Evolutionary conservation across 441 rosid species (phyloP).

Genomic region (Populus hybrid): DNA sequence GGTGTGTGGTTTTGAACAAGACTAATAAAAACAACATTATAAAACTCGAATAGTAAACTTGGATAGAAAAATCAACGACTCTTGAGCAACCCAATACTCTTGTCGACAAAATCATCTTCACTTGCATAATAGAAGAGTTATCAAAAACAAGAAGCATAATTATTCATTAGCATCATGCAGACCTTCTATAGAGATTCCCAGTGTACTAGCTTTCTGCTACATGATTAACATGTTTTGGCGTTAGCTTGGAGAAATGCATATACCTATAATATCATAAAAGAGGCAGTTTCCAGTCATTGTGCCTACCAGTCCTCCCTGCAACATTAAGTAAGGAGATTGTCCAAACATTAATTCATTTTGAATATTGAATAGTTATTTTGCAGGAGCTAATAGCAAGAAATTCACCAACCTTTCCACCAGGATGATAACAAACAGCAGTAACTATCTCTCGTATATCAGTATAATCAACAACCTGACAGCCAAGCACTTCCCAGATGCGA

Average conservation of each 20-base stretch:
- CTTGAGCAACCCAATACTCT: background rate
- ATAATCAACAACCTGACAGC: conserved; percentile 79
- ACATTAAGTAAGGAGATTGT: conserved; percentile 13
- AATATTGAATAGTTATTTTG: background rate
- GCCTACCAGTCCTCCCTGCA: conserved; percentile 82
- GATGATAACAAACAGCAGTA: conserved; percentile 85
- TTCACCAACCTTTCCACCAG: conserved; percentile 70
- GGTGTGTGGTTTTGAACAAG: background rate
- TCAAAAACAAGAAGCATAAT: background rate
- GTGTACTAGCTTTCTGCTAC: background rate
- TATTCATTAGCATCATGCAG: background rate
- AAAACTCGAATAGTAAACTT: background rate
- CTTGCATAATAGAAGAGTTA: background rate
- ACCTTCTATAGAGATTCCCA: background rate
- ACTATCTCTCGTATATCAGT: conserved; percentile 70
- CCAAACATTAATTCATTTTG: background rate
- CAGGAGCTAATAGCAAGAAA: conserved; percentile 10
- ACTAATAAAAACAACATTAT: background rate
- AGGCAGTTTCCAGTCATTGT: conserved; percentile 67
- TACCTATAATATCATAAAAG: conserved; percentile 75
- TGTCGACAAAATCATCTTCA: background rate
- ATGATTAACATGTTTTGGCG: background rate
- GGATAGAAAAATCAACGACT: background rate
- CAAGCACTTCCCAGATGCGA: conserved; percentile 79
- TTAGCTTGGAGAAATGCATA: conserved; percentile 25